Base-by-base conservation (phyloP, 1,139 yeast species). In the Taiozyma onychis region DNA sequence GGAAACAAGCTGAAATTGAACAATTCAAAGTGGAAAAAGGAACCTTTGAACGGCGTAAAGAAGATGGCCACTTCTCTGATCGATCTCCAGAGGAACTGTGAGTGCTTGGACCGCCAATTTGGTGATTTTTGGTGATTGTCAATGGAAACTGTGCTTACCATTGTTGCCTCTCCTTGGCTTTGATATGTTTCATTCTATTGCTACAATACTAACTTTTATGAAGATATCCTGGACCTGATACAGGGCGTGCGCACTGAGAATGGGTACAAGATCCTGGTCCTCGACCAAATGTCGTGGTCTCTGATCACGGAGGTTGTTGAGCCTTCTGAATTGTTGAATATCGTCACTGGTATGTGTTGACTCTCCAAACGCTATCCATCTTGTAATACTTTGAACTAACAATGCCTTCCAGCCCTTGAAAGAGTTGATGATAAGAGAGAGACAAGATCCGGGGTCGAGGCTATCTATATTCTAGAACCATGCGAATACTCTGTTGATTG, bases 401-500 rank as follows among this genome's bases (percentile, higher is more conserved):
- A 27, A 7, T 26, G 6, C 8, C 21, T 10, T 27, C 10, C 8
- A 48, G 52, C 46, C 22, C 42, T 50, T 26, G 52, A 50, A 28
- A 8, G 46, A 22, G 41, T 50, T 8, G 52, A 50, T 16, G 47
- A 47, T 32, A 47, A 28, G 26, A 45, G 84, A 80, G 58, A 66
- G 71, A 48, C 72, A 84, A 22, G 88, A 82, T 57, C 65, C 13
- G 73, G 73, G 39, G 74, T 79, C 46, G 87, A 79, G 56, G 89
- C 83, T 3, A 65, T 85, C 1, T 85, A 85, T 61, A 65, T 85
- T 26, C 60, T 83, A 22, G 78, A 78, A 46, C 86, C 89, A 1
- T 66, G 77, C 2, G 62, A 64, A 37, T 81, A 74, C 62, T 74
- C 80, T 13, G 67, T 82, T 46, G 80, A 78, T 51, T 83, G 90